Evolutionary conservation across 2,329 filamentous ascomycete genomes (phyloP), one percentile per base, ranked within the genome.

Genomic region (Thielaviopsis musarum): DNA sequence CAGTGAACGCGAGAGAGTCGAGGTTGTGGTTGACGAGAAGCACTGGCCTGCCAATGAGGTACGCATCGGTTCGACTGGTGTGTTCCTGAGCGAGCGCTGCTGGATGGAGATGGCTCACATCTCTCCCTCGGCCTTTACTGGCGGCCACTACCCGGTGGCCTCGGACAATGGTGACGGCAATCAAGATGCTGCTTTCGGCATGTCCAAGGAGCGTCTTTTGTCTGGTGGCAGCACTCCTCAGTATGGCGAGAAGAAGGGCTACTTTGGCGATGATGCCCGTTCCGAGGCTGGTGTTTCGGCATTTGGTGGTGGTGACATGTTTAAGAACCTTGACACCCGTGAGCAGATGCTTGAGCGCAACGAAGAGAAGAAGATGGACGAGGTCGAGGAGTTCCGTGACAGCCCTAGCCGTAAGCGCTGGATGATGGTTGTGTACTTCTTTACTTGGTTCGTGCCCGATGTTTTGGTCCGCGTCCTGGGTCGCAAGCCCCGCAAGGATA

Each of bases 271-370:
- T 61, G 93, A 98, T 68, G 77, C 84, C 7, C 88, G 90, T 52
- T 97, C 93, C 30, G 93, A 98, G 57, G 91, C 91, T 7, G 91
- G 91, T 3, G 86, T 80, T 1, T 96, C 91, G n/a, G 90, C 88
- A 5, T 86, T 95, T 68, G 87, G 91, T 54, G 87, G 81, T 58
- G 91, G 93, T 7, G 93, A 98, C 69, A 95, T 98, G 91, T 98
- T 98, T 77, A 88, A 90, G 67, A 95, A 96, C 66, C 77, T 97
- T 7, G 91, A 97, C 65, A 96, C 91, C 6, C 82, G 89, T 63
- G 87, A 94, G 69, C 88, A 95, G 69, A 89, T 98, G 81, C 88
- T 91, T 0, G 91, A 97, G 72, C 91, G 95, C 65, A 88, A 88
- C 62, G 95, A 95, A 64, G 88, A 95, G 65, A 89, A 91, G 71